Base-by-base conservation (phyloP, 1,284 basidiomycete species). In the Meira miltonrushii region DNA sequence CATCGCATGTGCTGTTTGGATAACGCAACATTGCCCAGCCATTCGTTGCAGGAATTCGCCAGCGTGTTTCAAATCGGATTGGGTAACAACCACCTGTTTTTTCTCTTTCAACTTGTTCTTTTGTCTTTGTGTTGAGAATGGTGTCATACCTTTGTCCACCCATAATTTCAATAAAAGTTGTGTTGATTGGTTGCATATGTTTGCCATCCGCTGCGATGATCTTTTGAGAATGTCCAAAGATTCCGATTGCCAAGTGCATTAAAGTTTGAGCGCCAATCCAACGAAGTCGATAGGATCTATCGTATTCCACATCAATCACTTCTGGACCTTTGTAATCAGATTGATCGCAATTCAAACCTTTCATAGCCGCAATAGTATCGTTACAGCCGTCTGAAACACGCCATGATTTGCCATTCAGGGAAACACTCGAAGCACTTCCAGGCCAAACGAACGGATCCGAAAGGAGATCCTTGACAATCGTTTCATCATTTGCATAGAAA, bases 151-250 rank as follows among this genome's bases (percentile, higher is more conserved):
- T 56, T 47, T 76, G 72, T 5, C 74, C 74, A 0, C 66, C 43
- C 0, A 60, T 57, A 11, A 71, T 13, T 57, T 75, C 70, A 17
- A 72, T 54, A 8, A 55, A 54, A 21, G 60, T 50, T 2, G 64
- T 55, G 12, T 57, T 33, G 1, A 62, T 11, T 0, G 61, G 25
- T 21, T 68, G 48, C 9, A 74, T 40, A 33, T 74, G 68, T 8
- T 59, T 53, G 0, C 67, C 71, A 28, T 76, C 74, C 10, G 62
- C 74, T 40, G 65, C 74, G 39, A 76, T 68, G 44, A 76, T 48
- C 23, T 39, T 60, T 48, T 67, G 46, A 5, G 39, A 43, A 46
- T 62, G 17, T n/a, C 46, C 25, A 3, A 70, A 37, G 12, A 72
- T 60, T 2, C 52, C 67, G 5, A 57, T 6, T 0, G 55, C 44